A percentile compares a stretch with the other conserved stretches of the same genome.
Evolutionary conservation across 2,329 filamentous ascomycete genomes (phyloP).

Genomic region (Hypoxylon sp.): DNA sequence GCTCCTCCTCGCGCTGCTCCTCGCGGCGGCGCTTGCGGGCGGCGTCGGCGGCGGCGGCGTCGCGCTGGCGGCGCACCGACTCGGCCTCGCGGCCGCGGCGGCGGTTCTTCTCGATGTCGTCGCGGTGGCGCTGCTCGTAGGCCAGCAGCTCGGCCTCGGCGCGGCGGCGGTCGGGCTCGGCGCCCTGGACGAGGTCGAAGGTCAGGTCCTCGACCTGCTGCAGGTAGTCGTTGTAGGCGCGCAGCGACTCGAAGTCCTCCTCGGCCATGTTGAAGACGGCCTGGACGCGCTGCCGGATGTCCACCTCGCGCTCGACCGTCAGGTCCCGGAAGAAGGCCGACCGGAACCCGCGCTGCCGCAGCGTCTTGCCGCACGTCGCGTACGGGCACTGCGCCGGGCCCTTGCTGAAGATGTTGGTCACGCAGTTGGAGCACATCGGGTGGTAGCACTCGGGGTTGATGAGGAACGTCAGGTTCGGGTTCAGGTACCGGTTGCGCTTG

Average conservation of each 20-base stretch:
- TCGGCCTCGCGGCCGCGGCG: conserved; percentile 63
- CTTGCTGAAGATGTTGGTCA: conserved; percentile 90
- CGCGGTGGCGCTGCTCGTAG: conserved; percentile 78
- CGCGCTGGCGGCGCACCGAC: conserved; percentile 59
- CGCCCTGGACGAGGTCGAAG: conserved; percentile 81
- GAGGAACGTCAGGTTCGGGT: conserved; percentile 90
- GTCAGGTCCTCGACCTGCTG: conserved; percentile 91
- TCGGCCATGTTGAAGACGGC: conserved; percentile 85
- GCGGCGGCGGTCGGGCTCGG: conserved; percentile 65
- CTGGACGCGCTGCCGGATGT: conserved; percentile 83
- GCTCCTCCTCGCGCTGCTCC: conserved; percentile 72
- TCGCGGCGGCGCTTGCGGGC: conserved; percentile 68
- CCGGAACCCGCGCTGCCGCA: conserved; percentile 85
- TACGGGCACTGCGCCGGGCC: conserved; percentile 94
- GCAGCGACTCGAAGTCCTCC: conserved; percentile 87
- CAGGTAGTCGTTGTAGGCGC: conserved; percentile 91
- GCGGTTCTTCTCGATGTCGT: conserved; percentile 70
- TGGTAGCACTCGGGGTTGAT: conserved; percentile 99
- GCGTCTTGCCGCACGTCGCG: conserved; percentile 83
- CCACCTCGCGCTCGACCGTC: conserved; percentile 87
- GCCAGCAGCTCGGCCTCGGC: conserved; percentile 57
- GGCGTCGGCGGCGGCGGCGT: conserved; percentile 72
- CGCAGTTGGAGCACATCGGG: conserved; percentile 96
- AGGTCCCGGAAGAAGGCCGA: conserved; percentile 91
- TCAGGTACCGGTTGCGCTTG: conserved; percentile 96